Evolutionary conservation across 768 basidiomycete species (phyloP).

Genomic region (Leccinum disarticulatum): DNA sequence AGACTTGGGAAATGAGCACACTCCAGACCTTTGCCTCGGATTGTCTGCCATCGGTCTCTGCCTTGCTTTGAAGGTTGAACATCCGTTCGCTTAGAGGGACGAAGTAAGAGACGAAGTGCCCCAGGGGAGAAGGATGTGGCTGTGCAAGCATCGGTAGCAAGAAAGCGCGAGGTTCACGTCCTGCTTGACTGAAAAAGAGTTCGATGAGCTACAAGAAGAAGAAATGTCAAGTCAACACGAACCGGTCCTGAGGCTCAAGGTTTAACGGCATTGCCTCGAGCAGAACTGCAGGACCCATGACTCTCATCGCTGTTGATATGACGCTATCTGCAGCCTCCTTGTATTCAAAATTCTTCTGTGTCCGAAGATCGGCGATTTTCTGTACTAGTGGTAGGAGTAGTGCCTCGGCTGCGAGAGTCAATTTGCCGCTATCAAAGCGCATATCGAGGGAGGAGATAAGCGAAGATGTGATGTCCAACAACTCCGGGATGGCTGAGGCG

Average conservation of each 20-base stretch:
- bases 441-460: constrained; percentile 63
- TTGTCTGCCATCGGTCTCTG: constrained; percentile 67
- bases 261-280: constrained; percentile 79
- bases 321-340: constrained; percentile 84
- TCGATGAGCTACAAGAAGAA: constrained; percentile 1
- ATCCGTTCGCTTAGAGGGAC: constrained; percentile 92
- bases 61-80: constrained; percentile 83
- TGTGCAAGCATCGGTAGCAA: constrained; percentile 84
- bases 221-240: constrained; percentile 26
- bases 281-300: constrained; percentile 81
- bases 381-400: constrained; percentile 69
- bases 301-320: constrained; percentile 76
- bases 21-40: constrained; percentile 96
- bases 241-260: constrained; percentile 79
- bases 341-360: constrained; percentile 82
- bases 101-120: constrained; percentile 87
- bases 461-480: constrained; percentile 71
- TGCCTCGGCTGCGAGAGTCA: constrained; percentile 63
- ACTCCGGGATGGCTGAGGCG: constrained; percentile 73
- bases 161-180: constrained; percentile 84
- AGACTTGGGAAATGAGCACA: constrained; percentile 90
- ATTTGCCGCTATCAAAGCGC: constrained; percentile 39
- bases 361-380: constrained; percentile 71
- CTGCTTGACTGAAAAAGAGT: constrained; percentile 52
- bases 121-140: constrained; percentile 75